A percentile compares a stretch with the other conserved stretches of the same genome.
Conservation (phyloP, 2,329 filamentous ascomycete genomes). For the Ophiocordyceps camponoti-rufipedis region DNA sequence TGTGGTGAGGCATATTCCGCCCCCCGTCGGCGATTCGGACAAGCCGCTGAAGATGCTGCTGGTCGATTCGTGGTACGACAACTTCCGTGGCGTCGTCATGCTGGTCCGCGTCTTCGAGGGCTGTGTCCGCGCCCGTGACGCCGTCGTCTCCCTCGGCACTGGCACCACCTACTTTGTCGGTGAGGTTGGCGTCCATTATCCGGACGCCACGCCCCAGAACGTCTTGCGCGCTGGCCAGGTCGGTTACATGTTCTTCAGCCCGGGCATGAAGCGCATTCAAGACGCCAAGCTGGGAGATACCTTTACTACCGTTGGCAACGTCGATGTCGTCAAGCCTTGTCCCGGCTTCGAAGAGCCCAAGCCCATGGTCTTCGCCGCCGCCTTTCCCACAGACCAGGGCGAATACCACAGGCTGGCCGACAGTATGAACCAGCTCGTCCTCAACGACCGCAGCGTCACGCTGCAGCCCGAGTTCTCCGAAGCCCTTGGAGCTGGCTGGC, state of each 20-base stretch:
- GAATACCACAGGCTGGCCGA: constrained; percentile 80
- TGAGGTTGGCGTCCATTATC: constrained; percentile 94
- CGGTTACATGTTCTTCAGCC: constrained; percentile 93
- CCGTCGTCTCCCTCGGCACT: constrained; percentile 75
- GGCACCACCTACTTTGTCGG: constrained; percentile 81
- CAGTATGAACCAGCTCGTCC: constrained; percentile 79
- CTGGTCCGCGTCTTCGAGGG: constrained; percentile 88
- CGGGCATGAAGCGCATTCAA: constrained; percentile 91
- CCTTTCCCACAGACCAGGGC: constrained; percentile 80
- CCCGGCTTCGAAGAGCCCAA: constrained; percentile 95
- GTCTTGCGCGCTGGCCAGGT: constrained; percentile 80
- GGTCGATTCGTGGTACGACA: constrained; percentile 97
- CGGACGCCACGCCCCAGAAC: constrained; percentile 64
- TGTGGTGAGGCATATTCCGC: constrained; percentile 71
- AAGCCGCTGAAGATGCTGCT: constrained; percentile 70
- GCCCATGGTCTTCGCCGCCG: constrained; percentile 96
- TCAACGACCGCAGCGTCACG: constrained; percentile 91
- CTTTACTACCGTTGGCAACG: constrained; percentile 64
- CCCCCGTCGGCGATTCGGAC: constrained; percentile 52
- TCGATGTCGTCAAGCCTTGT: constrained; percentile 59
- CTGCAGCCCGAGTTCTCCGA: constrained; percentile 89
- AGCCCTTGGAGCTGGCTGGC: constrained; percentile 83
- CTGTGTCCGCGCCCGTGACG: constrained; percentile 62
- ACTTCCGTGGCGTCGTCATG: constrained; percentile 82
- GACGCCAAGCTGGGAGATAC: constrained; percentile 95